Evolutionary conservation across 1,284 basidiomycete species (phyloP).

Genomic region (Puccinia brachypodii): DNA sequence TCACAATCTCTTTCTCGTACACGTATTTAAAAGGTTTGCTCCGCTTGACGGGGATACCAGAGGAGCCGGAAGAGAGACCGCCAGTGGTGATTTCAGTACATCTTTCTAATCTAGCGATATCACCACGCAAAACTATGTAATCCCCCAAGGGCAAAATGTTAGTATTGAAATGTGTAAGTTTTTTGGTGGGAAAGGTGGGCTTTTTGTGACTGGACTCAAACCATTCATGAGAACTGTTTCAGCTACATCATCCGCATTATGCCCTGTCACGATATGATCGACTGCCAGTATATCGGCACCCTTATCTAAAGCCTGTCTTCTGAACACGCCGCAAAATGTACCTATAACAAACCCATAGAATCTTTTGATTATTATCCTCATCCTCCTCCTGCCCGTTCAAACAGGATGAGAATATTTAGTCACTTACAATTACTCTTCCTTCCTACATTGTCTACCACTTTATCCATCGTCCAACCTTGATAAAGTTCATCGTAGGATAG

Average conservation of each 20-base stretch:
- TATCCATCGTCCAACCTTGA: constrained; percentile 96
- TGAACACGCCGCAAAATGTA: constrained; percentile 97
- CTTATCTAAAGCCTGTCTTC: constrained; percentile 90
- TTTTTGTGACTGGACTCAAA: constrained; percentile 57
- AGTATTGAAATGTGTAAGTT: neutral
- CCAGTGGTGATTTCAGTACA: constrained; percentile 93
- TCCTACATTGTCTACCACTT: constrained; percentile 89
- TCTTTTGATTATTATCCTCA: too few species aligned
- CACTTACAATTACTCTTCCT: constrained; percentile 85
- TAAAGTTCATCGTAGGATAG: constrained; percentile 94
- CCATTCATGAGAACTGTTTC: constrained; percentile 99
- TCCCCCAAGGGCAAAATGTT: neutral
- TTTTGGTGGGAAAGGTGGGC: neutral
- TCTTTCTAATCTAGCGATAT: constrained; percentile 87
- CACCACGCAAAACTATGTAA: constrained; percentile 93
- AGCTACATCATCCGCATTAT: constrained; percentile 98
- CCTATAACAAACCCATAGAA: constrained; percentile 54
- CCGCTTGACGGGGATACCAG: constrained; percentile 89
- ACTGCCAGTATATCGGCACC: constrained; percentile 85
- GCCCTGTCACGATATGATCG: constrained; percentile 97
- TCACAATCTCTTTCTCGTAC: constrained; percentile 99
- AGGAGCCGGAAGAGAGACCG: constrained; percentile 58
- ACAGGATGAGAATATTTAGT: too few species aligned
- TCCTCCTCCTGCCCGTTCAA: too few species aligned
- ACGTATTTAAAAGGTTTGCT: constrained; percentile 98